Conservation (phyloP, 805 yeast genomes). For the Pichia heedii region DNA sequence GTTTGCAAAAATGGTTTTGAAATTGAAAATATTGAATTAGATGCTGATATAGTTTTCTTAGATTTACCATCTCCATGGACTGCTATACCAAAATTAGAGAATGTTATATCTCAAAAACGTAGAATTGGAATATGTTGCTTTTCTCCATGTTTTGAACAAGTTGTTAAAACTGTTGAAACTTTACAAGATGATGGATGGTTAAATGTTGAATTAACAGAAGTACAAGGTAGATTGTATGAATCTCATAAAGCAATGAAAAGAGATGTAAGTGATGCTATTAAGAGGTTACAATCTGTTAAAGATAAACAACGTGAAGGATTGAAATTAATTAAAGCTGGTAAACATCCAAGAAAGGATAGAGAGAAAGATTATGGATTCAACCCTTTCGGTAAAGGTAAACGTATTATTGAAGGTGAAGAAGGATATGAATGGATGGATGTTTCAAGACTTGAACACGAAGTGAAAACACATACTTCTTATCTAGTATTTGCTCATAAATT, state of each 20-base stretch:
- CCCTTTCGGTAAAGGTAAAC: conserved; percentile 86
- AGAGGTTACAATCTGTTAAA: conserved; percentile 72
- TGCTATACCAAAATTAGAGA: conserved; percentile 69
- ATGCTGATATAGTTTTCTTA: conserved; percentile 70
- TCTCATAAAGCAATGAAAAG: conserved; percentile 84
- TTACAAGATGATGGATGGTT: conserved; percentile 74
- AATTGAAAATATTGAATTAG: conserved; percentile 32
- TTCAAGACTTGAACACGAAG: conserved; percentile 74
- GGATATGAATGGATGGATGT: conserved; percentile 74
- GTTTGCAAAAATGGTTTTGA: conserved; percentile 85
- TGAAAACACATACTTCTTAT: conserved; percentile 91
- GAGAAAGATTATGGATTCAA: conserved; percentile 50
- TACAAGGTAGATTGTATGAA: conserved; percentile 75
- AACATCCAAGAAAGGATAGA: conserved; percentile 11
- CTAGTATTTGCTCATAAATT: conserved; percentile 70
- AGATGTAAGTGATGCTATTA: conserved; percentile 69
- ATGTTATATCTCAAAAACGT: conserved; percentile 44
- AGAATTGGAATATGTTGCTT: conserved; percentile 82
- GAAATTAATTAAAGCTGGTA: conserved; percentile 29
- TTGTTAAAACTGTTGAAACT: conserved; percentile 72
- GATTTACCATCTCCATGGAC: conserved; percentile 97
- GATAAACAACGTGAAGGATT: conserved; percentile 59
- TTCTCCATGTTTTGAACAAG: conserved; percentile 97
- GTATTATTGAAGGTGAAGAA: conserved; percentile 82
- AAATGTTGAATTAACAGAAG: conserved; percentile 84